Evolutionary conservation across 2,329 filamentous ascomycete genomes (phyloP), one percentile per base, ranked within the genome.

Genomic region (Colletotrichum viniferum): DNA sequence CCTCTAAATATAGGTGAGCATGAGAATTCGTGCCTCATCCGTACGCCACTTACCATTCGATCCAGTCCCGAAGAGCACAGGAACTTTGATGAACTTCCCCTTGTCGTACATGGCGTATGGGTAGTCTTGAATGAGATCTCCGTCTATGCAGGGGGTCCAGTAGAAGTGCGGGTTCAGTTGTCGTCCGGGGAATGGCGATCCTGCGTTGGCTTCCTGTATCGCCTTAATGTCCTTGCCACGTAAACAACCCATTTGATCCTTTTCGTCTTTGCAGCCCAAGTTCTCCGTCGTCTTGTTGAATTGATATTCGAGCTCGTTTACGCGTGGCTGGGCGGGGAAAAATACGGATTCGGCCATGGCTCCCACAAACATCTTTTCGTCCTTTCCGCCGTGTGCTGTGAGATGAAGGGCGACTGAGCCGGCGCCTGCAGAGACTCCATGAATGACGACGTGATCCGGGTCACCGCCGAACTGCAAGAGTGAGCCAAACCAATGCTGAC

Each of bases 371-470:
- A 90, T 84, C 24, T 78, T 76, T 43, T 88, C 85, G 74, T 88
- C 81, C 26, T 84, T 85, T 13, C 86, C 87, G 28, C 84, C 85
- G 74, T 88, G 86, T 2, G 88, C 87, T 1, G 85, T 82, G 4
- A 91, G 81, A 76, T 91, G 90, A 76, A 87, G 84, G 4, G 87
- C 86, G 1, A 92, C 90, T 14, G 90, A 91, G 4, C 89, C 91
- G 5, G 86, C 91, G 7, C 92, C 92, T 3, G 92, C 90, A 4
- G 90, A 92, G n/a, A 88, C 87, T 4, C 92, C 91, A 76, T 92
- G 89, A 62, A 93, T 88, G 0, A 92, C 89, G 34, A 93, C 89
- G 77, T 90, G 89, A 28, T 86, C 79, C 0, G 90, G 89, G 77
- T 93, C 88, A 1, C 92, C 92, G 9, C 91, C 90, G 76, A 92